Evolutionary conservation across 2,329 filamentous ascomycete genomes (phyloP), one percentile per base, ranked within the genome.

Genomic region (Neoarthrinium moseri): DNA sequence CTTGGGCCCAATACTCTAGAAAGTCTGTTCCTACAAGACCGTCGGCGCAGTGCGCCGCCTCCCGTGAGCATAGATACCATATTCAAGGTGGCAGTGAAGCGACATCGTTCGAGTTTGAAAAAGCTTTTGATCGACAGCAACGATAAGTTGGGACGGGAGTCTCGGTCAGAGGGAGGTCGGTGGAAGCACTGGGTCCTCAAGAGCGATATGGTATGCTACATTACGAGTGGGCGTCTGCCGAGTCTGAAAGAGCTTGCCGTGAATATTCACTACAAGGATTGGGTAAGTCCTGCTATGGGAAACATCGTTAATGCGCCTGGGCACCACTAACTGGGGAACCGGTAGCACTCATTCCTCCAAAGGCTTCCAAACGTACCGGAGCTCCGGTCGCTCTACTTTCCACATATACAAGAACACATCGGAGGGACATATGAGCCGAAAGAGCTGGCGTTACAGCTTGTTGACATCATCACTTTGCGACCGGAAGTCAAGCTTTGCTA

Each of bases 1-100:
- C 72, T 94, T 29, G 84, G 84, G 17, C 89, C 89, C 1, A 89
- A 94, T 62, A 86, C 81, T 22, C 71, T 94, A n/a, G 86, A 94
- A 64, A 83, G 83, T 7, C 72, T 94, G 8, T 91, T 91, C 60
- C 66, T 94, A 39, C 87, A 91, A 63, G 86, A 91, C 48, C 68
- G 70, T 60, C 77, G 55, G 63, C 75, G 48, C 61, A 78, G 63
- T 63, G 78, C 45, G 8, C 54, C 56, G 17, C 60, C 80, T 1
- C 68, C 69, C 6, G 84, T 91, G 1, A 75, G 78, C 3, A 77
- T 91, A 45, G 83, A 89, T 27, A 72, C 80, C 15, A 86, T 94
- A 51, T 90, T 88, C 66, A 79, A 78, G 47, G 81, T 82, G 11
- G 78, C 86, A 6, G 69, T 94, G 46, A 81, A 81, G 51, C 74